These are phyloP conservation scores for Rhizopus stolonifer DNA, from an alignment of 371 early-diverging fungal genomes.

Conservation along the genomic window DNA sequence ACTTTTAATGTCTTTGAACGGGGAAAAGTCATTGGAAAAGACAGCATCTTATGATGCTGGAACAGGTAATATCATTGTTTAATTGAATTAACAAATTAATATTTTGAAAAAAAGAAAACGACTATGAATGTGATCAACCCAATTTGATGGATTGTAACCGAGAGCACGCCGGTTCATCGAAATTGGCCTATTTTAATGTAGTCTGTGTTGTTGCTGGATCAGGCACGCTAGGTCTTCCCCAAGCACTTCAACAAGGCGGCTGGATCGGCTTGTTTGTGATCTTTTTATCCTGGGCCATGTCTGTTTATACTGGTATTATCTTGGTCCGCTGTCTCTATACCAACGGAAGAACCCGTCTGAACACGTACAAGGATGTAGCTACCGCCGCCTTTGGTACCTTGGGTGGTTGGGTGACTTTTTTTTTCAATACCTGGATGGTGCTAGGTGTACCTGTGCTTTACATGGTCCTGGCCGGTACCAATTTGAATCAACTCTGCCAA, in stretches of 20 bases:
- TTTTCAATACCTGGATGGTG: constrained; percentile 61
- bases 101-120: too few species aligned
- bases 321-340: constrained; percentile 36
- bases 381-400: constrained; percentile 36
- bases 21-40: too few species aligned
- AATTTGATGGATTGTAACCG: constrained; percentile 19
- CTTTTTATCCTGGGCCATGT: constrained; percentile 71
- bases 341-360: constrained; percentile 42
- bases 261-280: constrained; percentile 79
- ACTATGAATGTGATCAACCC: constrained; percentile 16
- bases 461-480: constrained; percentile 53
- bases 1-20: too few species aligned
- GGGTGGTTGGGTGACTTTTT: constrained; percentile 44
- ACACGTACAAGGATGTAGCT: constrained; percentile 40
- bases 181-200: constrained; percentile 39
- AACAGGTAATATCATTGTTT: too few species aligned
- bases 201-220: constrained; percentile 80
- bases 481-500: constrained; percentile 41
- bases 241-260: constrained; percentile 77
- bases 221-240: constrained; percentile 82
- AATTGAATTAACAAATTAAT: too few species aligned
- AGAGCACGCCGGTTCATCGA: constrained; percentile 24
- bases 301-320: constrained; percentile 52
- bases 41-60: too few species aligned
- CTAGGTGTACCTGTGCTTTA: constrained; percentile 57